Base-by-base conservation (phyloP, 1,284 basidiomycete genomes). In the Malassezia restricta region DNA sequence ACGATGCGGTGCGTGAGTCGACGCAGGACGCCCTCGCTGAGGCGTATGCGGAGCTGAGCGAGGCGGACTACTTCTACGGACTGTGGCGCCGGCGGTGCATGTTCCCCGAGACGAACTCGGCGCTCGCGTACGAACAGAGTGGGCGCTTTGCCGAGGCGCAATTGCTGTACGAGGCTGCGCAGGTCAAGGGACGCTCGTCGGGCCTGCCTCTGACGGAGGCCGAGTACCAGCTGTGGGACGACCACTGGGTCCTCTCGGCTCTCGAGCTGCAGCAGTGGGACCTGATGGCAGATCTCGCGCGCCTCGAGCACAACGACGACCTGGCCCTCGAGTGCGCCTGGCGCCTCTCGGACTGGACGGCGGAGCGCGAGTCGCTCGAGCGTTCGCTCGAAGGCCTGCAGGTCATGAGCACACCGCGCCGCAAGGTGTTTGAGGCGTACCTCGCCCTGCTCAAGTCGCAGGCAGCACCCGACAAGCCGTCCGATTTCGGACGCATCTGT, bases 221-320 rank as follows among this genome's bases (percentile, higher is more conserved):
- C 6, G 94, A 99, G 74, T 98, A 94, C 74, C 89, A 87, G 65
- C 78, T 99, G 15, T 99, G 94, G 94, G 94, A 98, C 74, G 95
- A 99, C 72, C 94, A 99, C 74, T 99, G 95, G 94, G 87, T 98
- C 57, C 77, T 94, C 14, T 83, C 91, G 4, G 86, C 90, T 0
- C 87, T 94, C 75, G 98, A 98, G 76, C 78, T 99, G 27, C 94
- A 98, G 73, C 67, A 96, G 66, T 99, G 94, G 94, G 94, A 99
- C 56, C 82, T 87, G 35, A 79, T 99, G 14, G 66, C 68, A 9
- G 61, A 62, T 31, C 80, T 98, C n/a, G 90, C 90, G 2, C 84
- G 84, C 61, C 83, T 80, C 48, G 94, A 98, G 74, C 82, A 83
- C 46, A 94, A 98, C 72, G 82, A 89, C 53, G 94, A 98, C 69